Conservation (phyloP, 768 basidiomycete species). For the Naganishia kalamii region DNA sequence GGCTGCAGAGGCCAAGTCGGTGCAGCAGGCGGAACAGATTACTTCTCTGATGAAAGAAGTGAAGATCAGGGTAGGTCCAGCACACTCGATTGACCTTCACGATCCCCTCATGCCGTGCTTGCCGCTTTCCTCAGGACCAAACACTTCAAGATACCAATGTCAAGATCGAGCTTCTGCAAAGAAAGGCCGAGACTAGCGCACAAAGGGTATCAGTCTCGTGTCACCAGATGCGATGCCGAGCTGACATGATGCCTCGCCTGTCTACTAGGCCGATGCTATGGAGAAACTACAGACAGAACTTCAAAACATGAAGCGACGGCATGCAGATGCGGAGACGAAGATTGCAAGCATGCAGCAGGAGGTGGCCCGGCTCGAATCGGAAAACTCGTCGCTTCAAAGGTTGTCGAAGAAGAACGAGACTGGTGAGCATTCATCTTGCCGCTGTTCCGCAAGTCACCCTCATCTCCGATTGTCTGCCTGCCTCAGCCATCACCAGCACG, state of each 20-base stretch:
- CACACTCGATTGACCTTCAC: not conserved
- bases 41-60: slow-evolving; percentile 77
- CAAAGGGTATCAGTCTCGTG: slow-evolving; percentile 55
- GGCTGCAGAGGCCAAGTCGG: slow-evolving; percentile 83
- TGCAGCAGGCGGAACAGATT: slow-evolving; percentile 80
- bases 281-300: slow-evolving; percentile 73
- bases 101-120: not conserved
- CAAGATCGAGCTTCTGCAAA: slow-evolving; percentile 92
- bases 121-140: slow-evolving; percentile 66
- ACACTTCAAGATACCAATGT: slow-evolving; percentile 77
- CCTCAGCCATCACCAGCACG: not conserved
- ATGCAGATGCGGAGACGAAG: slow-evolving; percentile 82
- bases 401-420: not conserved
- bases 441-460: too few relatives aligned
- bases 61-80: slow-evolving; percentile 52
- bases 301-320: slow-evolving; percentile 74
- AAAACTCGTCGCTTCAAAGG: slow-evolving; percentile 74
- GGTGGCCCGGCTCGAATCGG: slow-evolving; percentile 76
- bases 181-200: slow-evolving; percentile 82
- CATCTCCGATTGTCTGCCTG: too few relatives aligned
- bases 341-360: slow-evolving; percentile 89
- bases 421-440: not conserved
- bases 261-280: slow-evolving; percentile 62
- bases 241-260: not conserved
- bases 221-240: not conserved